Evolutionary conservation across 768 basidiomycete species (phyloP).

Genomic region (Suillus americanus): DNA sequence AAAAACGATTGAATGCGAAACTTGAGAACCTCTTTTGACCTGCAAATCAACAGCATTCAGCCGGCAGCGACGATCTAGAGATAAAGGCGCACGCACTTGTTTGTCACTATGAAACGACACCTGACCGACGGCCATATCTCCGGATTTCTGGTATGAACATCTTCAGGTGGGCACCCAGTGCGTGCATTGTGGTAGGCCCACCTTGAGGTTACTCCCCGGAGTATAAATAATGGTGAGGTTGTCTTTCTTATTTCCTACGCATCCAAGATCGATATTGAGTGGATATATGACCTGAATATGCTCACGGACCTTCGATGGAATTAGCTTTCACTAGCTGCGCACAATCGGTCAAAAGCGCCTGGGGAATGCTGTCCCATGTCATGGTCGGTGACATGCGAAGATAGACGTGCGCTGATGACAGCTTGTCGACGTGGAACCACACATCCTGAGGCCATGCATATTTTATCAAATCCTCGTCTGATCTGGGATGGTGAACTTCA

Average conservation of each 20-base stretch:
- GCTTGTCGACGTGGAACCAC: constrained; percentile 98
- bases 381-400: constrained; percentile 84
- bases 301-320: constrained; percentile 80
- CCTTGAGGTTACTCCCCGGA: constrained; percentile 90
- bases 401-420: constrained; percentile 96
- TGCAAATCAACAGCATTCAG: constrained; percentile 23
- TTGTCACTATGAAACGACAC: constrained; percentile 95
- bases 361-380: constrained; percentile 87
- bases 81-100: constrained; percentile 43
- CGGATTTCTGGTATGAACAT: constrained; percentile 76
- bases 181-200: constrained; percentile 23
- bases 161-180: constrained; percentile 3
- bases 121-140: constrained; percentile 96
- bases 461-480: constrained; percentile 94
- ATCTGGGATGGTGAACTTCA: constrained; percentile 21
- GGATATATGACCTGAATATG: background rate
- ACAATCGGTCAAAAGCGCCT: constrained; percentile 75
- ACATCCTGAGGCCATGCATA: constrained; percentile 88
- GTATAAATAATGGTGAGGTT: constrained; percentile 94
- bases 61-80: background rate
- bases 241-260: constrained; percentile 91
- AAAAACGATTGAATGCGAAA: background rate
- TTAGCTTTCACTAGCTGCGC: constrained; percentile 98
- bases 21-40: constrained; percentile 72
- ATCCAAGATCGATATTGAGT: background rate